These are phyloP conservation scores for Ceratocystis variospora DNA, from an alignment of 2,329 filamentous ascomycete genomes.

Conservation along the genomic window DNA sequence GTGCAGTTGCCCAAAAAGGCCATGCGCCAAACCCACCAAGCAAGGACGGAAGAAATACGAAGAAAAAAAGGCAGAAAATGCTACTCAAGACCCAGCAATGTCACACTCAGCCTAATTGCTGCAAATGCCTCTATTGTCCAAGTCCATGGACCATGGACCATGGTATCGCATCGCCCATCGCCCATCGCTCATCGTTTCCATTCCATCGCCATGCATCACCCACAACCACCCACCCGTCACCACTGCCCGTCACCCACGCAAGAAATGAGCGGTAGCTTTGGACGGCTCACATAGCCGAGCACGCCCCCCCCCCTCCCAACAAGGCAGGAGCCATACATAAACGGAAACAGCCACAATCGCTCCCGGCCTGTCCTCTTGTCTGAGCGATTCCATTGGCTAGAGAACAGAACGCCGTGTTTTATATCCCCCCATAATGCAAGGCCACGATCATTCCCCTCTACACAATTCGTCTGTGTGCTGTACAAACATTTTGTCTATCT, in stretches of 20 bases:
- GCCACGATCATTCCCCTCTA: no score
- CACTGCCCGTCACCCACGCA: no score
- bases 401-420: neutral
- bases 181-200: no score
- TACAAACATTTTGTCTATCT: no score
- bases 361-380: neutral
- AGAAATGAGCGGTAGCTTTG: neutral
- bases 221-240: no score
- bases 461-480: no score
- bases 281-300: neutral
- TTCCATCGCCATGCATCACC: no score
- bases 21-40: neutral
- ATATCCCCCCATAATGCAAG: no score
- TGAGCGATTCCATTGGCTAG: neutral
- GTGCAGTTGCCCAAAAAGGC: slow-evolving; percentile 1
- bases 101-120: neutral
- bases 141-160: no score
- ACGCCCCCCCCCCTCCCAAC: neutral
- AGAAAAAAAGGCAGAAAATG: neutral
- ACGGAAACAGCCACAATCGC: neutral
- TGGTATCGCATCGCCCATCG: neutral
- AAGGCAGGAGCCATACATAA: neutral
- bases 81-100: neutral
- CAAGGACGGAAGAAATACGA: neutral
- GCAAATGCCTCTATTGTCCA: neutral